Percentiles rank a stretch among this genome's conserved stretches.
These are phyloP conservation scores for Podospora conica DNA, from an alignment of 495 filamentous ascomycete species.

Conservation along the genomic window DNA sequence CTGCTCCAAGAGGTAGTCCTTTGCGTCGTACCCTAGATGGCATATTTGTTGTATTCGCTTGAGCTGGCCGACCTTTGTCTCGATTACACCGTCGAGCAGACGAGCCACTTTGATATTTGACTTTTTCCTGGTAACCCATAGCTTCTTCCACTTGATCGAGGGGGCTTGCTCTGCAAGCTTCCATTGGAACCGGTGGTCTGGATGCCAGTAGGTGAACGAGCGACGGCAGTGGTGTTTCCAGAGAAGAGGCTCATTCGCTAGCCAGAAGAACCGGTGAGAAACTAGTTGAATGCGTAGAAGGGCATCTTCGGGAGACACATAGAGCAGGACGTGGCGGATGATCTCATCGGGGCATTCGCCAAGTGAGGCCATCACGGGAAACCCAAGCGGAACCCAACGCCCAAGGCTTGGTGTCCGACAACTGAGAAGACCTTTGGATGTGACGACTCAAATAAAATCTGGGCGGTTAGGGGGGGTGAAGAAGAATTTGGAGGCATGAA, in stretches of 20 bases:
- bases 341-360: conserved; percentile 63
- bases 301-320: conserved; percentile 49
- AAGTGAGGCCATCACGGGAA: conserved; percentile 27
- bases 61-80: conserved; percentile 60
- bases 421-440: background rate
- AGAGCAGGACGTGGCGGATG: conserved; percentile 60
- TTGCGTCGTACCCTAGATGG: conserved; percentile 74
- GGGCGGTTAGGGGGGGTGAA: background rate
- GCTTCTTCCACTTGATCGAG: conserved; percentile 67
- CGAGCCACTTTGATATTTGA: conserved; percentile 49
- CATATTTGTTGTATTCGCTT: conserved; percentile 63
- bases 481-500: background rate
- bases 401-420: background rate
- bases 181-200: conserved; percentile 53
- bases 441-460: background rate
- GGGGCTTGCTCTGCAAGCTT: conserved; percentile 46
- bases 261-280: conserved; percentile 56
- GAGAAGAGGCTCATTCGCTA: conserved; percentile 64
- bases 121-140: conserved; percentile 57
- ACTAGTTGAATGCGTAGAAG: conserved; percentile 48
- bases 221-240: conserved; percentile 71
- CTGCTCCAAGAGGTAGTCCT: conserved; percentile 72
- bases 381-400: background rate
- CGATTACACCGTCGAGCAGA: conserved; percentile 64
- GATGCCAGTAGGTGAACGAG: conserved; percentile 67